Conservation (phyloP, 805 yeast species). For the Cephaloascus fragrans region DNA sequence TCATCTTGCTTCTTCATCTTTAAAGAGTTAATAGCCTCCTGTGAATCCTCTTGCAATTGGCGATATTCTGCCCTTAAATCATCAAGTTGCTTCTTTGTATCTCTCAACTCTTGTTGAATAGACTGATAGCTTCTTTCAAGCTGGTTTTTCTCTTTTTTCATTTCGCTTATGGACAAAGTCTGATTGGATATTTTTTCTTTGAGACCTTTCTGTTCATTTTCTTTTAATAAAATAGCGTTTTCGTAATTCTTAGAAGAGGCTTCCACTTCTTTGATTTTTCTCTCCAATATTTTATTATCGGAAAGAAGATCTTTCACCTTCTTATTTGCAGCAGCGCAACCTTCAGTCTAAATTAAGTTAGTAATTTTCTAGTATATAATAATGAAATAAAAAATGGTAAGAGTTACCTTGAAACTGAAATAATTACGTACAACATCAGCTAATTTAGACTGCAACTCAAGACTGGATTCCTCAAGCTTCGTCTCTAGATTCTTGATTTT, state of each 20-base stretch:
- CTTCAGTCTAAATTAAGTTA: conserved; percentile 6
- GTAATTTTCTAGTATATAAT: background rate
- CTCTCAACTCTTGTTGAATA: background rate
- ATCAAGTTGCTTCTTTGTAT: conserved; percentile 11
- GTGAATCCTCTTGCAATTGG: conserved; percentile 35
- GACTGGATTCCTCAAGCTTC: conserved; percentile 16
- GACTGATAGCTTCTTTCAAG: background rate
- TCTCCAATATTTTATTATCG: conserved; percentile 34
- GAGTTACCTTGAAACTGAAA: conserved; percentile 2
- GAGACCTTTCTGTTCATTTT: conserved; percentile 18
- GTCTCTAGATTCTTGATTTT: conserved; percentile 18
- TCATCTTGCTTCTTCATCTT: conserved; percentile 29
- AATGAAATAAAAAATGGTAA: conserved; percentile 2
- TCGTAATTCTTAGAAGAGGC: conserved; percentile 23
- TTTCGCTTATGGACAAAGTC: conserved; percentile 8
- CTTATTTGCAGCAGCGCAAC: conserved; percentile 18
- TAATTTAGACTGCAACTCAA: conserved; percentile 23
- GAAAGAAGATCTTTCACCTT: conserved; percentile 25
- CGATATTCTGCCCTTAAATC: conserved; percentile 16
- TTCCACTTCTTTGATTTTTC: conserved; percentile 23
- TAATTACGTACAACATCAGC: conserved; percentile 14
- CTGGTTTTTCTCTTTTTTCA: conserved; percentile 4
- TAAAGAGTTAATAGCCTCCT: conserved; percentile 27
- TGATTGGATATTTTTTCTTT: conserved; percentile 14
- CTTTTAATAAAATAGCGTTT: conserved; percentile 21